Percentiles rank a stretch among this genome's conserved stretches.
Evolutionary conservation across 441 rosid species (phyloP).

Genomic region (Brassica balearica): DNA sequence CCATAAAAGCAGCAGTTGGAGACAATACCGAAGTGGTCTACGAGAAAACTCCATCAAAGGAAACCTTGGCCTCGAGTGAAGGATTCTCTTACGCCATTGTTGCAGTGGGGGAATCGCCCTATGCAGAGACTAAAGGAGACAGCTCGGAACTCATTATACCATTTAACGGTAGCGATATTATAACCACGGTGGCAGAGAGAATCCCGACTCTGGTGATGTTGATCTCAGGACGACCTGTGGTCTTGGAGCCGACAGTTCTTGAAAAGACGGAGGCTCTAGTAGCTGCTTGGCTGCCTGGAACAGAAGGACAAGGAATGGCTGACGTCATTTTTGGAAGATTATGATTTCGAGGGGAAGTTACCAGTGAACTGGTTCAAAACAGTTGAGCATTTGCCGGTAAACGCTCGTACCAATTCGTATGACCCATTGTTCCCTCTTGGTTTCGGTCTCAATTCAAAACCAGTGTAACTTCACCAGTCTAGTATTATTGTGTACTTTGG

Average conservation of each 20-base stretch:
- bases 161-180: constrained; percentile 59
- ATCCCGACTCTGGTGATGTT: constrained; percentile 72
- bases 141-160: constrained; percentile 61
- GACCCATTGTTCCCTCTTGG: constrained; percentile 84
- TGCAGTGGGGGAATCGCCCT: constrained; percentile 86
- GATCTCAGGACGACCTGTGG: constrained; percentile 82
- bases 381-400: constrained; percentile 66
- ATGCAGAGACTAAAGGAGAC: constrained; percentile 78
- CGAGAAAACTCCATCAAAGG: constrained; percentile 65
- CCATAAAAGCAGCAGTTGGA: constrained; percentile 70
- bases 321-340: constrained; percentile 86
- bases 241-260: constrained; percentile 56
- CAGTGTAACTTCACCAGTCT: constrained; percentile 21
- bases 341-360: constrained; percentile 65
- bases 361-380: constrained; percentile 83
- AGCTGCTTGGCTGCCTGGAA: constrained; percentile 97
- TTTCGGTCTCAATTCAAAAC: constrained; percentile 56
- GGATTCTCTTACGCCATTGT: constrained; percentile 72
- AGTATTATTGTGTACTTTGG: not conserved
- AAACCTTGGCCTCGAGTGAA: constrained; percentile 52
- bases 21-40: constrained; percentile 68
- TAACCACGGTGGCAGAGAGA: constrained; percentile 59
- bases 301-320: constrained; percentile 73
- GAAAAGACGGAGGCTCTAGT: constrained; percentile 67
- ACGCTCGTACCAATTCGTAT: constrained; percentile 53